phyloP scores from a whole-genome alignment of 2,329 filamentous ascomycete genomes.

The Microdochium paspali region DNA sequence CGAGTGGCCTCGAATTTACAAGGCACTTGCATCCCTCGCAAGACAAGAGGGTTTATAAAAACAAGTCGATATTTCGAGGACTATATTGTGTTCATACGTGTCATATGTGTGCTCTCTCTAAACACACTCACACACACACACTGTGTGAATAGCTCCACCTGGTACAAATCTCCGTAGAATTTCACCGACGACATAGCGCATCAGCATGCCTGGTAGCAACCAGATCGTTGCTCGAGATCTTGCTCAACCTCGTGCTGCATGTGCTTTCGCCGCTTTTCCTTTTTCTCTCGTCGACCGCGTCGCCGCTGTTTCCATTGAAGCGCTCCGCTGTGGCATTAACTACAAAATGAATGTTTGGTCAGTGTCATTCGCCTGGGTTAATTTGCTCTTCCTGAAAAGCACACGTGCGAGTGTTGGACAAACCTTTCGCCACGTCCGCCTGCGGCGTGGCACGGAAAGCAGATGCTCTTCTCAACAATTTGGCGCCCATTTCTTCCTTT shows the following conservation, averaged over 20 bases:
- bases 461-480: not conserved
- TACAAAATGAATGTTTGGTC: too few relatives aligned
- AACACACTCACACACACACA: too few relatives aligned
- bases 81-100: too few relatives aligned
- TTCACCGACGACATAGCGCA: not conserved
- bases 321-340: not conserved
- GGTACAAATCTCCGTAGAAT: not conserved
- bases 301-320: slow-evolving; percentile 26
- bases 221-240: not conserved
- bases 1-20: too few relatives aligned
- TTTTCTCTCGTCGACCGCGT: slow-evolving; percentile 59
- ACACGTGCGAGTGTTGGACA: too few relatives aligned
- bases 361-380: too few relatives aligned
- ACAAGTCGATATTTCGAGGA: too few relatives aligned
- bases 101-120: too few relatives aligned
- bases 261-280: slow-evolving; percentile 48
- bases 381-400: too few relatives aligned
- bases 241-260: not conserved
- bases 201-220: not conserved
- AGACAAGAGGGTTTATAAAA: too few relatives aligned
- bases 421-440: not conserved
- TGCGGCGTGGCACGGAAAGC: not conserved
- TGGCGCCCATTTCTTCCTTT: not conserved
- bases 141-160: too few relatives aligned
- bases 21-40: too few relatives aligned